phyloP scores from a whole-genome alignment of 2,329 filamentous ascomycete species.

The Neoscytalidium dimidiatum region DNA sequence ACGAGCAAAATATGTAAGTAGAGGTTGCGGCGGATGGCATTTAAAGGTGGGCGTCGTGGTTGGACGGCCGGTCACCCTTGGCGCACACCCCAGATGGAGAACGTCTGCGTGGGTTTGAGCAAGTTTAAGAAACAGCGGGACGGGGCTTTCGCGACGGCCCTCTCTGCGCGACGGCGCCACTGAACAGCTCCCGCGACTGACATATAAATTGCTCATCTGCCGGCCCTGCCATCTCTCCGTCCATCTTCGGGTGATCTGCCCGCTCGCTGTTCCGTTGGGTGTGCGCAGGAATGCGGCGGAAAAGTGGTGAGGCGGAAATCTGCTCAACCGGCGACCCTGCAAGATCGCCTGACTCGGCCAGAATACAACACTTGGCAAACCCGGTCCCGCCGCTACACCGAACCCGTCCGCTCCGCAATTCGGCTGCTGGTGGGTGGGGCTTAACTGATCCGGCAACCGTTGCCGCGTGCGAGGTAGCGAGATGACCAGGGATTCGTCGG shows the following conservation, averaged over 20 bases:
- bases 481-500: neutral
- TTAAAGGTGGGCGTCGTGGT: neutral
- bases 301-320: neutral
- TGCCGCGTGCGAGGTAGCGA: slow-evolving; percentile 6
- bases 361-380: neutral
- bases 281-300: neutral
- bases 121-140: neutral
- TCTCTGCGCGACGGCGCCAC: neutral
- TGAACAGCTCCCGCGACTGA: neutral
- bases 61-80: slow-evolving; percentile 4
- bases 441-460: neutral
- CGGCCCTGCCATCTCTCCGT: too few species aligned
- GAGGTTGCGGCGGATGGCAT: neutral
- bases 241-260: neutral
- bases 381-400: neutral
- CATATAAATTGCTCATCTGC: slow-evolving; percentile 1
- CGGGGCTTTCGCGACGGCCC: neutral
- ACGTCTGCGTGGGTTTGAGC: slow-evolving; percentile 13
- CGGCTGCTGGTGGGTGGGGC: slow-evolving; percentile 1
- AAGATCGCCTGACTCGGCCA: slow-evolving; percentile 1
- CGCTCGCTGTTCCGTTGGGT: neutral
- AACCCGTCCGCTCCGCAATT: neutral
- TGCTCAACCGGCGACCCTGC: neutral
- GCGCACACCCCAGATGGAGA: slow-evolving; percentile 7
- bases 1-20: neutral